Conservation (phyloP, 352 stramenopile genomes). For the Phytophthora lateralis region DNA sequence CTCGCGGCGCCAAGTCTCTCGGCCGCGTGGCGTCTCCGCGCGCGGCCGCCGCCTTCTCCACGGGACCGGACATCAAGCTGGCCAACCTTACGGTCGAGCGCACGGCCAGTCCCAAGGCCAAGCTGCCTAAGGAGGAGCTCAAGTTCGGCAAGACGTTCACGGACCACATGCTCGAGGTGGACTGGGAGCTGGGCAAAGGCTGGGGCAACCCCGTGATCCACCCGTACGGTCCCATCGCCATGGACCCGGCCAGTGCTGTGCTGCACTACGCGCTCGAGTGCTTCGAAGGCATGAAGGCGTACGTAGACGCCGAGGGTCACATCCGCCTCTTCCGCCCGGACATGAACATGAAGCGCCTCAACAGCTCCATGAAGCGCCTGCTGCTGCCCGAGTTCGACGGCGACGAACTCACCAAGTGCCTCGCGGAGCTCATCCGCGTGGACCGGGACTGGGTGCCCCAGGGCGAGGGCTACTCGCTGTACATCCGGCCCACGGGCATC, state of each 20-base stretch:
- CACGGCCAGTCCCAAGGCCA: constrained; percentile 54
- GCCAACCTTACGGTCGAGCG: constrained; percentile 54
- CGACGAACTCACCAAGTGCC: constrained; percentile 91
- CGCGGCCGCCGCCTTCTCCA: constrained; percentile 30
- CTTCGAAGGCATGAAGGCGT: constrained; percentile 97
- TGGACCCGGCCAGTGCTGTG: constrained; percentile 91
- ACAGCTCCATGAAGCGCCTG: constrained; percentile 93
- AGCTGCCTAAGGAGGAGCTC: constrained; percentile 87
- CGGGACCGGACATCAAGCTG: constrained; percentile 30
- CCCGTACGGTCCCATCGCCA: constrained; percentile 90
- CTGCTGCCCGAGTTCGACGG: constrained; percentile 91
- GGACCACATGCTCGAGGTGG: constrained; percentile 97
- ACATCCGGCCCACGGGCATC: constrained; percentile 95
- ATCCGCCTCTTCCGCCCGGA: constrained; percentile 96
- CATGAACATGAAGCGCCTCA: constrained; percentile 96
- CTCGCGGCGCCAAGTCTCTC: constrained; percentile 20
- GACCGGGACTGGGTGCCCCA: constrained; percentile 95
- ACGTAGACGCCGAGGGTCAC: constrained; percentile 82
- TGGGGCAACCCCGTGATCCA: constrained; percentile 93
- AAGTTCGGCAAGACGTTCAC: constrained; percentile 96
- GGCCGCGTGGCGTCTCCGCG: constrained; percentile 24
- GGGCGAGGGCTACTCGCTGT: constrained; percentile 96
- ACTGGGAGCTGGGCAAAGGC: constrained; percentile 84
- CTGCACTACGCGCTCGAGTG: constrained; percentile 96
- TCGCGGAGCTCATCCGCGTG: constrained; percentile 80